A percentile compares a stretch with the other conserved stretches of the same genome.
These are phyloP conservation scores for Lotus japonicus DNA, from an alignment of 306 rosid species.

Conservation along the genomic window DNA sequence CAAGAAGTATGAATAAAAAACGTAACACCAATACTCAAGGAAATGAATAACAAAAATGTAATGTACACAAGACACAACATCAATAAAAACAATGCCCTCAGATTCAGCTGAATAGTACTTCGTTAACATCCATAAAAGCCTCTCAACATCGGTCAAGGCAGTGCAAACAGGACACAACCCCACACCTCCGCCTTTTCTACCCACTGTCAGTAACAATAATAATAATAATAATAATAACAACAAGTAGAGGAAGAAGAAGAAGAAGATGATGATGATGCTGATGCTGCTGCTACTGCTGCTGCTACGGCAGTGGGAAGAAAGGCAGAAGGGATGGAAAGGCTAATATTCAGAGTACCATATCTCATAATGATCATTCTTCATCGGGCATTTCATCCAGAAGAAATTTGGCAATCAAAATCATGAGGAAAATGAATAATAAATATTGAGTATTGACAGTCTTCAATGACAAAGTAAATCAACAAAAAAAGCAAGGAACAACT, in stretches of 20 bases:
- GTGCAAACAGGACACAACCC: not conserved
- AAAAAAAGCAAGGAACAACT: not conserved
- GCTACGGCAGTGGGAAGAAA: not conserved
- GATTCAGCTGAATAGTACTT: not conserved
- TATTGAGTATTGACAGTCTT: too few species aligned
- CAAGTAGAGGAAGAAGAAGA: not conserved
- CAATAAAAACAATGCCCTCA: constrained; percentile 22
- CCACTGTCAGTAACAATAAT: constrained; percentile 11
- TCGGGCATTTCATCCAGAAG: not conserved
- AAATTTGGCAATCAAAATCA: too few species aligned
- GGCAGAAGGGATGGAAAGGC: constrained; percentile 10
- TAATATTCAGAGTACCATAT: not conserved
- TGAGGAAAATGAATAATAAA: too few species aligned
- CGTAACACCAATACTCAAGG: not conserved
- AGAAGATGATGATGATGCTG: not conserved
- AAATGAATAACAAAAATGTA: not conserved
- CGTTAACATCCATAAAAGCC: constrained; percentile 22
- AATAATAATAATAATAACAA: not conserved
- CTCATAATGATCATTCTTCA: not conserved
- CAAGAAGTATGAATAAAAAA: too few species aligned
- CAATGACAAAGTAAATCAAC: too few species aligned
- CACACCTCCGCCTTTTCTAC: constrained; percentile 18
- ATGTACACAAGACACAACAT: not conserved
- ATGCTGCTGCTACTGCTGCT: not conserved
- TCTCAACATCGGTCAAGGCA: constrained; percentile 16